These are phyloP conservation scores for Cnidoscolus chayamansa DNA, from an alignment of 441 rosid genomes.

Conservation along the genomic window DNA sequence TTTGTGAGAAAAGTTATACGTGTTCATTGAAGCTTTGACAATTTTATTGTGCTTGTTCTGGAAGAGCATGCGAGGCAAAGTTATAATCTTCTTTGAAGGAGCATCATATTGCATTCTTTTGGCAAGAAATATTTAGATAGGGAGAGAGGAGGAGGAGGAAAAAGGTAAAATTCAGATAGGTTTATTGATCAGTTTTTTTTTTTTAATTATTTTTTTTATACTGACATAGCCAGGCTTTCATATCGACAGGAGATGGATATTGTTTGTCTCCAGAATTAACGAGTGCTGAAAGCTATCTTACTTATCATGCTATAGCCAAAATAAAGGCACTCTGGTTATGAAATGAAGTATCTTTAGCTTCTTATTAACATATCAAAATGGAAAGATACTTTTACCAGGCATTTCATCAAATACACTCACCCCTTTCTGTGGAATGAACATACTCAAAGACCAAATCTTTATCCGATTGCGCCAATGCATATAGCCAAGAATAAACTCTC, in stretches of 20 bases:
- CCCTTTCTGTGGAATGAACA: conserved; percentile 68
- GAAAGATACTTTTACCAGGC: conserved; percentile 6
- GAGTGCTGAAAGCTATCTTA: too few relatives aligned
- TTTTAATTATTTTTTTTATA: not conserved
- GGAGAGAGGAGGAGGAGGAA: too few relatives aligned
- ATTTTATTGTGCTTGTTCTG: too few relatives aligned
- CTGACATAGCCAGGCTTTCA: not conserved
- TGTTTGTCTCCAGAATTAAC: not conserved
- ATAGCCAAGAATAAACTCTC: conserved; percentile 62
- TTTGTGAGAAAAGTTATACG: too few relatives aligned
- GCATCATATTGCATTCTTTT: too few relatives aligned
- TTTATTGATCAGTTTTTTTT: too few relatives aligned
- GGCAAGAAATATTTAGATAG: too few relatives aligned
- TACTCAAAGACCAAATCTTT: conserved; percentile 58
- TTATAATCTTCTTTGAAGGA: too few relatives aligned
- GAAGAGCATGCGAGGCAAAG: too few relatives aligned
- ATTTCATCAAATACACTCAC: conserved; percentile 35
- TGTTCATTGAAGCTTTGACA: too few relatives aligned
- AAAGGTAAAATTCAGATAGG: too few relatives aligned
- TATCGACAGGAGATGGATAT: not conserved
- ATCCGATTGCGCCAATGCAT: conserved; percentile 50
- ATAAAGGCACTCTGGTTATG: not conserved
- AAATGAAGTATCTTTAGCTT: not conserved
- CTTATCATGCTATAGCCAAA: not conserved
- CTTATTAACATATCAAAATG: not conserved